Conservation (phyloP, 1,139 yeast genomes). For the Pichia sp. region DNA sequence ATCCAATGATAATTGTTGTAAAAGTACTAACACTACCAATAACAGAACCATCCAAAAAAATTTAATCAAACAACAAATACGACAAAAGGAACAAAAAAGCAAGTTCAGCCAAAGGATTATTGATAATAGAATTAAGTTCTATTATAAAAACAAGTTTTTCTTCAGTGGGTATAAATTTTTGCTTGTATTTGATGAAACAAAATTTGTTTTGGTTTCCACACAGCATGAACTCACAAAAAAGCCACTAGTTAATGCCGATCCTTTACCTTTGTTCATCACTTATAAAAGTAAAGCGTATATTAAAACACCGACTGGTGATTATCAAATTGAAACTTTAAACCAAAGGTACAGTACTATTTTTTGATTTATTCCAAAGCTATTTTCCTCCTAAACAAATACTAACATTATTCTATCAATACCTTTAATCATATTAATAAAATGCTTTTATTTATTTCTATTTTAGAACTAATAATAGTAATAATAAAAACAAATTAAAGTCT, state of each 20-base stretch:
- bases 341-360: slow-evolving; percentile 4
- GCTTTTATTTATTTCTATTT: neutral
- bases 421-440: neutral
- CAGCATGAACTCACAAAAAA: slow-evolving; percentile 12
- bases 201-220: slow-evolving; percentile 23
- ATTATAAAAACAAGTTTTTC: slow-evolving; percentile 35
- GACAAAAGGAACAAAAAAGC: slow-evolving; percentile 4
- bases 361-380: slow-evolving; percentile 31
- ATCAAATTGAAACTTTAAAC: slow-evolving; percentile 7
- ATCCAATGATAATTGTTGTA: neutral
- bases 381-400: slow-evolving; percentile 31
- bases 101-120: slow-evolving; percentile 20
- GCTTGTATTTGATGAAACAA: slow-evolving; percentile 18
- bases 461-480: neutral
- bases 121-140: slow-evolving; percentile 29
- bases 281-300: slow-evolving; percentile 18
- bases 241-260: slow-evolving; percentile 15
- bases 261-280: slow-evolving; percentile 15
- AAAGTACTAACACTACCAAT: neutral
- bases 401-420: neutral
- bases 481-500: neutral
- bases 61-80: slow-evolving; percentile 9
- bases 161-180: slow-evolving; percentile 31
- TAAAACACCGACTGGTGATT: slow-evolving; percentile 24
- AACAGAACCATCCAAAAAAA: neutral